Evolutionary conservation across 805 yeast species (phyloP), one percentile per base, ranked within the genome.

Genomic region (Schwanniomyces pseudopolymorphus): DNA sequence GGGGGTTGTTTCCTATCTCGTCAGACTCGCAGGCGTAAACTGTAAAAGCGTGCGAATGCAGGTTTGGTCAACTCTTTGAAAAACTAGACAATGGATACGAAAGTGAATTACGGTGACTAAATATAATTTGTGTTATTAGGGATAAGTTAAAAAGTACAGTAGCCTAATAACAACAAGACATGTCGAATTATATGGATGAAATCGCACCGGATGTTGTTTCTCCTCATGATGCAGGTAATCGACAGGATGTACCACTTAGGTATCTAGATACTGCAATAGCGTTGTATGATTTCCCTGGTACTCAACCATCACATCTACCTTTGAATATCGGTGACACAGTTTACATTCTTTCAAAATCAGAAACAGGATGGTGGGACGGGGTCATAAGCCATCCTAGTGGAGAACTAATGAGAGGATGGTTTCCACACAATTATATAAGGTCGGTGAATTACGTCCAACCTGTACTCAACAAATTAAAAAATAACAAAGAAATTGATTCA

Each of bases 351-450:
- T 61, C 75, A 13, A 85, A 85, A 49, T 71, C 80, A 13, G 79
- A 77, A 33, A 62, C 81, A 2, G 87, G 89, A 2, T 89, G 96
- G 96, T 88, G 95, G 94, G 96, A 89, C 62, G 96, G 96, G 9
- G 73, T 85, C 14, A 42, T 64, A 5, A 43, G 63, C 53, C 70
- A 31, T 42, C 56, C 47, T 45, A 56, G 48, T 50, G 77, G 78
- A 5, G 76, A 70, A 4, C 62, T 77, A 5, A 57, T 60, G 33
- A 74, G 95, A 58, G 96, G 96, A 55, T 89, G 96, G 96, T 87
- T 89, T 68, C 96, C 96, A 14, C 78, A 78, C 41, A 79, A 77
- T 47, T 84, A 77, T 63, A 81, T 82, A 22, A 73, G 78, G 40
- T 61, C 76, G 1, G 74, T 72, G 16, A 70, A 72, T 54, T 72